Evolutionary conservation across 495 filamentous ascomycete species (phyloP).

Genomic region (Aspergillus nidulans): DNA sequence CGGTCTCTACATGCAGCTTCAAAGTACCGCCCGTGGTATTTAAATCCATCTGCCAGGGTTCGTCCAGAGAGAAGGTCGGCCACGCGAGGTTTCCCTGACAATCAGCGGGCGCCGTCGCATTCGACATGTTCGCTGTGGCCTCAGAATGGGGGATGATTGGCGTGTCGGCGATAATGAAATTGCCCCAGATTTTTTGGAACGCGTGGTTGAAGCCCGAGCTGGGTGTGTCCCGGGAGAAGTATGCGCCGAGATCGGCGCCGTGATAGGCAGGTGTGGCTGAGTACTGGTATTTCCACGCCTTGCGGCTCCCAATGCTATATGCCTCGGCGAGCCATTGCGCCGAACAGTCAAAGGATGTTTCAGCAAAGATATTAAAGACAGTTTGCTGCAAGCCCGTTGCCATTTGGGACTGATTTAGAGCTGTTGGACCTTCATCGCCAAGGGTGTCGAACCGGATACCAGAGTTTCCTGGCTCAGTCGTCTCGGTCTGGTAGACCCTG

Average conservation of each 20-base stretch:
- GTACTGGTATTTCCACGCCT: constrained; percentile 58
- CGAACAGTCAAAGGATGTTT: constrained; percentile 59
- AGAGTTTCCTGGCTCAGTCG: constrained; percentile 20
- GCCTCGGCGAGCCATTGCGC: constrained; percentile 61
- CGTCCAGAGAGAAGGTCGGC: constrained; percentile 6
- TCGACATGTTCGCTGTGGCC: constrained; percentile 10
- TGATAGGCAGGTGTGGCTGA: constrained; percentile 57
- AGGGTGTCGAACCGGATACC: constrained; percentile 37
- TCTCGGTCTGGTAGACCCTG: constrained; percentile 36
- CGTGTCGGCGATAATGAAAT: constrained; percentile 50
- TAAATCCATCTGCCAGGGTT: constrained; percentile 17
- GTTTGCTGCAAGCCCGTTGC: constrained; percentile 48
- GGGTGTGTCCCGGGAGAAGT: constrained; percentile 35
- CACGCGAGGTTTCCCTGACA: constrained; percentile 3
- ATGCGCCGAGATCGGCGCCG: constrained; percentile 48
- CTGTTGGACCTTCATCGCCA: constrained; percentile 41
- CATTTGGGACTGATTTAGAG: constrained; percentile 43
- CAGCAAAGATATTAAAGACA: constrained; percentile 44
- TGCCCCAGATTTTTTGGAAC: constrained; percentile 36
- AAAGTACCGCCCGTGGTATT: constrained; percentile 20
- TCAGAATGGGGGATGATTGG: constrained; percentile 32
- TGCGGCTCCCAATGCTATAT: constrained; percentile 29
- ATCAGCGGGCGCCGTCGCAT: constrained; percentile 9
- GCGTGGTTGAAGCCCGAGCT: constrained; percentile 13
- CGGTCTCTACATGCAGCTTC: constrained; percentile 9